Percentiles rank a stretch among this genome's conserved stretches.
phyloP scores from a whole-genome alignment of 768 basidiomycete genomes.

The Floccularia luteovirens region DNA sequence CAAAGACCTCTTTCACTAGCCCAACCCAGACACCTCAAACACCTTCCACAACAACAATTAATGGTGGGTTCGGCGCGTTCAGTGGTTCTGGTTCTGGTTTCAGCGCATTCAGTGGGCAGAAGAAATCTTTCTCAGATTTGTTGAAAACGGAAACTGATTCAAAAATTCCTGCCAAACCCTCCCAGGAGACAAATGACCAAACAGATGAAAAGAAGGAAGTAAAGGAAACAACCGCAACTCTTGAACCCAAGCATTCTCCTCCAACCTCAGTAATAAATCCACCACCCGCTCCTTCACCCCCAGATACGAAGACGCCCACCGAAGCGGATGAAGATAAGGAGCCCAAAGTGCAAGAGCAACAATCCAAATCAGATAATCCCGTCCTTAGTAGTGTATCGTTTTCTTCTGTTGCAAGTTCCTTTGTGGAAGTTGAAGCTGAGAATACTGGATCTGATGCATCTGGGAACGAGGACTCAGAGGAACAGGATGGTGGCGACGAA shows the following conservation, averaged over 20 bases:
- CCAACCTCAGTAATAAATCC: not conserved
- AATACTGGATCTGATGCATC: conserved; percentile 19
- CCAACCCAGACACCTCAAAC: conserved; percentile 16
- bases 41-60: conserved; percentile 17
- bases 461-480: conserved; percentile 13
- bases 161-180: conserved; percentile 14
- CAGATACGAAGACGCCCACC: not conserved
- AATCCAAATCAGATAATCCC: conserved; percentile 11
- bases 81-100: conserved; percentile 35
- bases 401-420: conserved; percentile 39
- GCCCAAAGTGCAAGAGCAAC: conserved; percentile 4
- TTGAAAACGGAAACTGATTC: conserved; percentile 31
- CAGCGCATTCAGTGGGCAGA: conserved; percentile 27
- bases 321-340: conserved; percentile 6
- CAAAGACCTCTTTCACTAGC: conserved; percentile 23
- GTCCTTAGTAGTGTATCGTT: conserved; percentile 30
- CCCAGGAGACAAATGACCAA: conserved; percentile 1
- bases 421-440: conserved; percentile 31
- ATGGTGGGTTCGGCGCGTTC: conserved; percentile 47
- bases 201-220: conserved; percentile 4
- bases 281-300: not conserved
- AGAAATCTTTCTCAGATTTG: conserved; percentile 46
- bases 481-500: conserved; percentile 16
- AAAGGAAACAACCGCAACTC: not conserved
- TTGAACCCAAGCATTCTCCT: not conserved